Evolutionary conservation across 805 yeast species (phyloP), one percentile per base, ranked within the genome.

Genomic region (Monosporozyma siamensis): DNA sequence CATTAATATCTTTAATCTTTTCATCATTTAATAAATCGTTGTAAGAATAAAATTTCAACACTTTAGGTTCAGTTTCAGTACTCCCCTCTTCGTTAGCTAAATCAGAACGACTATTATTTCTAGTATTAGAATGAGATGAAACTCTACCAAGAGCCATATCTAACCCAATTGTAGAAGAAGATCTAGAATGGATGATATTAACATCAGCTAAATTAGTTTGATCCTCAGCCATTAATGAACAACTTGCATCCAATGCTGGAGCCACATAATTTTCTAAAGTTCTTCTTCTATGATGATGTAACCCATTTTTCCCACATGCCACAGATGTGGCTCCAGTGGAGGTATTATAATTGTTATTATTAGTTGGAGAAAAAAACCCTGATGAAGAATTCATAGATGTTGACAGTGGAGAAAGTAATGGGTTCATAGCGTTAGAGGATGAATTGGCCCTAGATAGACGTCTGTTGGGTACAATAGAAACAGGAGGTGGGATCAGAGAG

Each of bases 181-280:
- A 69, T 44, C 81, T 66, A 27, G 80, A 66, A 52, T 79, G 78
- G 14, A 85, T 77, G 63, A 86, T 75, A 46, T 83, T 89, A 11
- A 84, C 78, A 42, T 74, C 71, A 49, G 82, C 81, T 46, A 87
- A 71, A 52, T 81, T 75, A 4, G 82, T 68, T 35, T 68, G 63
- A 9, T 64, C 54, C 52, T 78, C 78, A 11, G 79, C 74, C 34
- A 78, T 69, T 29, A 83, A 67, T 46, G 81, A 76, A 15, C 79
- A 72, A 4, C 92, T 75, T 7, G 95, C 86, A 53, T 85, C 95
- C 51, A 86, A 67, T 6, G 85, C 85, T 0, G 95, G 89, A 2
- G 94, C 83, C 17, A 86, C 83, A 50, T 64, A 75, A 60, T 87
- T 83, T 59, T 85, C 84, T 29, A 63, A 52, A 12, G 68, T 66